Conservation (phyloP, 2,329 filamentous ascomycete genomes). For the Sporothrix dimorphospora region DNA sequence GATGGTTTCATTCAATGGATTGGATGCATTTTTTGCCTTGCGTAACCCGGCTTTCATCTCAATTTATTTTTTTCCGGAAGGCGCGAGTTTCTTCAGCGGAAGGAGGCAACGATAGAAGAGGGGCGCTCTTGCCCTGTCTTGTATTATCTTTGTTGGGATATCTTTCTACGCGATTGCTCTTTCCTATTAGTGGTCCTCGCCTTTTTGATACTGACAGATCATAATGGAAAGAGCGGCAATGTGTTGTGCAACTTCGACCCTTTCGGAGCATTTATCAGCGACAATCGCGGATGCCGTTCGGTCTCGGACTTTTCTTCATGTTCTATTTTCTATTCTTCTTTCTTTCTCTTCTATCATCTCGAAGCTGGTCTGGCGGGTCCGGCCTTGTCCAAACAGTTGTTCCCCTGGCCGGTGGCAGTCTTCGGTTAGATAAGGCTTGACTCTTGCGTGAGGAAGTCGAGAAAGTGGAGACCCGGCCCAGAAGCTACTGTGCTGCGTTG, state of each 20-base stretch:
- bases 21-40: not conserved
- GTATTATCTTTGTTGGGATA: not conserved
- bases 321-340: not conserved
- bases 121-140: slow-evolving; percentile 9
- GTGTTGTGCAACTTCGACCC: not conserved
- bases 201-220: slow-evolving; percentile 1
- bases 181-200: not conserved
- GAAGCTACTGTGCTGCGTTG: not conserved
- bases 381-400: not conserved
- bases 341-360: not conserved
- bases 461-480: not conserved
- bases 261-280: slow-evolving; percentile 6
- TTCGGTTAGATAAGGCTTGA: slow-evolving; percentile 33
- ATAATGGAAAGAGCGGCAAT: not conserved
- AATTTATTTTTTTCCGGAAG: not conserved
- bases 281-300: slow-evolving; percentile 5
- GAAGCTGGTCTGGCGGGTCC: not conserved
- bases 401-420: not conserved
- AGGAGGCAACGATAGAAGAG: not conserved
- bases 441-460: not conserved
- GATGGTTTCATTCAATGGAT: not conserved
- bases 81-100: slow-evolving; percentile 2
- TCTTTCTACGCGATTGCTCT: not conserved
- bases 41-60: not conserved
- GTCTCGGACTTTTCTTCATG: not conserved